phyloP scores from a whole-genome alignment of 331 rosid genomes.

The Cucumis variabilis region DNA sequence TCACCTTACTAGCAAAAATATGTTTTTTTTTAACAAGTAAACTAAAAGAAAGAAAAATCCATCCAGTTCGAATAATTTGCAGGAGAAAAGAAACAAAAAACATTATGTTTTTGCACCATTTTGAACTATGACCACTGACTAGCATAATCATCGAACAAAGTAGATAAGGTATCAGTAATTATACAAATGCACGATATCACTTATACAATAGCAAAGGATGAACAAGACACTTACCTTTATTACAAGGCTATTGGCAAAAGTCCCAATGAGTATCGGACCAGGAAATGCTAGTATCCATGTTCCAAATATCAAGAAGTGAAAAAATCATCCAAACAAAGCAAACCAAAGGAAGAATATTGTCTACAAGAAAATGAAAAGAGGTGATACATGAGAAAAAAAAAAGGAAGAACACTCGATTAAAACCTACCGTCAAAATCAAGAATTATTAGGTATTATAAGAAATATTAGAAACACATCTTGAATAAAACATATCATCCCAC shows the following conservation, averaged over 20 bases:
- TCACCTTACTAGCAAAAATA: constrained; percentile 64
- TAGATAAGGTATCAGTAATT: background rate
- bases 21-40: constrained; percentile 90
- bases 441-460: no score
- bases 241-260: constrained; percentile 78
- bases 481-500: no score
- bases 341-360: constrained; percentile 95
- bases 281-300: constrained; percentile 96
- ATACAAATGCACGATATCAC: constrained; percentile 1
- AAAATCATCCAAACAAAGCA: constrained; percentile 94
- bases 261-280: constrained; percentile 88
- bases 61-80: constrained; percentile 31
- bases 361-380: constrained; percentile 49
- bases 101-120: background rate
- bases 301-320: constrained; percentile 71
- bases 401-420: no score
- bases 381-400: background rate
- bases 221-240: constrained; percentile 66
- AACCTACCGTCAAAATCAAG: no score
- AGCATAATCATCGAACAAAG: background rate
- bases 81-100: background rate
- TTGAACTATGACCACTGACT: background rate
- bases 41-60: constrained; percentile 62
- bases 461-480: no score
- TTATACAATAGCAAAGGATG: background rate